Base-by-base conservation (phyloP, 495 filamentous ascomycete genomes). In the Penicillium antarcticum region DNA sequence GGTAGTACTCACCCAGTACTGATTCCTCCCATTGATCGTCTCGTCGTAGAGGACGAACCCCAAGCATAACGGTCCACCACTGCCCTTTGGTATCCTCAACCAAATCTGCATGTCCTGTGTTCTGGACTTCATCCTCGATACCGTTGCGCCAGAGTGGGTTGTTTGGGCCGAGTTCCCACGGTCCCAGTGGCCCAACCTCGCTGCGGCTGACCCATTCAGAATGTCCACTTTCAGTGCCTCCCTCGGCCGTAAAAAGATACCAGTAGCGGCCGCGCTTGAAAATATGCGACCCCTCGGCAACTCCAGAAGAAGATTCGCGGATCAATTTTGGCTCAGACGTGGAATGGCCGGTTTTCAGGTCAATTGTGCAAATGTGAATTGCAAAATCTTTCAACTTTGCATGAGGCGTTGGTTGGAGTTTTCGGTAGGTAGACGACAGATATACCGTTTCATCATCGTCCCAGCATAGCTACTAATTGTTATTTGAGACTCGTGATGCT, bases 211-310 rank as follows among this genome's bases (percentile, higher is more conserved):
- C 70, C 68, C 69, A 74, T 55, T 73, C 69, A 68, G 78, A 67
- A 80, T 83, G 41, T 57, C 80, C 55, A 71, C 75, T 68, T 12
- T 82, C 60, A 0, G 84, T 87, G 14, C 84, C 85, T 1, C 83
- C 84, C 69, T 88, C 84, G 0, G 84, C 84, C 6, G 81, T 82
- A 47, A 89, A 73, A 29, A 89, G 73, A 53, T 88, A 89, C 59
- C 85, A 87, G 62, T 79, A 87, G 0, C 72, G 79, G 44, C 81
- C 81, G 18, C 82, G 80, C 45, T 78, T 78, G 62, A 84, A 86
- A 29, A 88, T 68, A 46, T 87, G 85, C 1, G 85, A 84, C 5
- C 83, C 85, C 65, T 87, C 85, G 0, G 83, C 78, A 4, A 73
- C 75, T 0, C 73, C 65, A 0, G 75, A 77, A 14, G 73, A 68